phyloP scores from a whole-genome alignment of 192 early-diverging fungal species.

The Chytriomyces confervae region DNA sequence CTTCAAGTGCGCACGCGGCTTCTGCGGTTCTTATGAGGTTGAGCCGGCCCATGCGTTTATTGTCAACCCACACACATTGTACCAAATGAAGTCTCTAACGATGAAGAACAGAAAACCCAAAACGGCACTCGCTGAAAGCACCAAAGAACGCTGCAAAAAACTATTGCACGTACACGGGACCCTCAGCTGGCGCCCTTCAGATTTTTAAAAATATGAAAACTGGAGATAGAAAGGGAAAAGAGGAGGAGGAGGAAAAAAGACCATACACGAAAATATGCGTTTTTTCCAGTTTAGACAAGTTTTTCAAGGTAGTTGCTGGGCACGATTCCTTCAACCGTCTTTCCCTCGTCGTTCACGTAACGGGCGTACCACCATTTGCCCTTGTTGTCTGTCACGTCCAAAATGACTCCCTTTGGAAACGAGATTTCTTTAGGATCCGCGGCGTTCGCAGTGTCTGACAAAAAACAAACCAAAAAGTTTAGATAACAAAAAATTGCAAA shows the following conservation, averaged over 20 bases:
- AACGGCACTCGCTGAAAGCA: no score
- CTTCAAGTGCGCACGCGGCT: no score
- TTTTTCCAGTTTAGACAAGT: not conserved
- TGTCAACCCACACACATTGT: no score
- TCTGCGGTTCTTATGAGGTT: no score
- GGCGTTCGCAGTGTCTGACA: slow-evolving; percentile 78
- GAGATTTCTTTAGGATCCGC: slow-evolving; percentile 91
- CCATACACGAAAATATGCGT: not conserved
- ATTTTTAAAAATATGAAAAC: no score
- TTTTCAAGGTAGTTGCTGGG: slow-evolving; percentile 80
- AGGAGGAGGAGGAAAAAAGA: not conserved
- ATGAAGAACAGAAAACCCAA: no score
- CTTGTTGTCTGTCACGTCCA: slow-evolving; percentile 87
- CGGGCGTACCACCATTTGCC: slow-evolving; percentile 99
- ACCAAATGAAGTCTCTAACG: no score
- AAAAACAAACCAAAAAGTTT: not conserved
- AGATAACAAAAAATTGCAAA: not conserved
- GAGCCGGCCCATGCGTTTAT: no score
- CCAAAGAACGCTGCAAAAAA: no score
- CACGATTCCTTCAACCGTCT: slow-evolving; percentile 76
- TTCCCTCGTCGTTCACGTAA: slow-evolving; percentile 67
- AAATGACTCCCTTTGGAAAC: slow-evolving; percentile 83
- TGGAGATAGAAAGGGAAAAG: not conserved
- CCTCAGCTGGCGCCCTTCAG: no score
- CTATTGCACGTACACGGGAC: no score